Evolutionary conservation across 1,139 yeast genomes (phyloP), one percentile per base, ranked within the genome.

Genomic region (Kodamaea fungicola): DNA sequence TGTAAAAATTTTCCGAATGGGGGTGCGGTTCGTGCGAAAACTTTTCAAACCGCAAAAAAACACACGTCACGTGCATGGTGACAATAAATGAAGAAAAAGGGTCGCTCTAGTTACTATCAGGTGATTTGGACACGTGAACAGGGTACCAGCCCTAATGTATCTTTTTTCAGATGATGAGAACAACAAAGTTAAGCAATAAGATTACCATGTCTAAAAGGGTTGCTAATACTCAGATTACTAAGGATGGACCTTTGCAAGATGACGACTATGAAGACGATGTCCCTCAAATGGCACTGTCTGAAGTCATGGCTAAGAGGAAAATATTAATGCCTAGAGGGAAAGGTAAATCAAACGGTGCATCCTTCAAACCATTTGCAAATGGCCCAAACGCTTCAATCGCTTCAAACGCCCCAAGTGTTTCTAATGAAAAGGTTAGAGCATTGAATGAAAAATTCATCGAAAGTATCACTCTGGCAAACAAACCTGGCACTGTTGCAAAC

Each of bases 281-380:
- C n/a, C 67, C 67, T 25, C 51, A 48, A 19, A 47, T 52, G 33
- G 95, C 96, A 0, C 71, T 84, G 6, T 70, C 76, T 2, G 78
- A 71, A 4, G 80, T 78, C 5, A 61, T 88, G 73, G 76, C 92
- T 8, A 73, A 63, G 39, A 71, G 97, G 54, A 84, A 80, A 64
- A 67, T 83, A 37, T 67, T 84, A 21, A 72, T 74, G 55, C 89
- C 90, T 9, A 73, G 74, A 44, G 71, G 54, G 5, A 36, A 38
- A 35, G 40, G 41, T 12, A 23, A 7, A 25, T 24, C 31, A 22
- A 25, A 28, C 24, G 33, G 32, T 12, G 38, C 12, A 12, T 32
- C 24, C 12, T 16, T 28, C 34, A 5, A 43, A 41, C 22, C 33
- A 30, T n/a, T 12, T 26, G 12, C 56, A 61, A 22, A 60, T 16